Evolutionary conservation across 1,284 basidiomycete species (phyloP), one percentile per base, ranked within the genome.

Genomic region (Rhodotorula sp.): DNA sequence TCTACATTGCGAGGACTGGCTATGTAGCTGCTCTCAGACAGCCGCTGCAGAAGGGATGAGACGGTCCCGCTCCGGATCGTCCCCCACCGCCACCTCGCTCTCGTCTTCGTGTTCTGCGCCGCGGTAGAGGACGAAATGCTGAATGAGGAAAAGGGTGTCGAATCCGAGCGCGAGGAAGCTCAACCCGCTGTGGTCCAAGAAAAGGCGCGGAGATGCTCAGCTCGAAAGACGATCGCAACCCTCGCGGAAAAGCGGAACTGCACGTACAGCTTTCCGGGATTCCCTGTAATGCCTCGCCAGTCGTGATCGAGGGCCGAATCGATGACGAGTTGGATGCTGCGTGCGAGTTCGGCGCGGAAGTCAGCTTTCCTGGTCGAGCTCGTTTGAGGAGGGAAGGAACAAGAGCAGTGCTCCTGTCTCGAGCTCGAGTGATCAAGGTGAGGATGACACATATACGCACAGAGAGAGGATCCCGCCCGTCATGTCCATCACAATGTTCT

Each of bases 101-200:
- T 60, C 39, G 21, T 46, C 63, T 8, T 47, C 54, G 43, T n/a
- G 26, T 12, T 39, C 34, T 18, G 63, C 54, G 16, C 15, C 39
- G 12, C 75, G 71, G 64, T 82, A 83, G 31, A 81, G 48, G 20
- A 80, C 67, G 65, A 80, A 83, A 70, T 84, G 83, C 75, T 84
- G 83, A 20, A 79, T 58, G 21, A 83, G 72, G 67, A 83, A 79
- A 20, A 81, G 63, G 1, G 76, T 20, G 69, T 83, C 82, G 77
- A 83, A 84, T 5, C 57, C 70, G 63, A 83, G 78, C 7, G 80
- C 79, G 51, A 83, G 73, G 43, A 82, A 60, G 1, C 79, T 78
- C 23, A 84, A 72, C 1, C 81, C 82, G 15, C 80, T 81, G 71
- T 26, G n/a, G 23, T 18, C 14, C 29, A 26, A 6, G 43, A 1